Evolutionary conservation across 2,329 filamentous ascomycete genomes (phyloP).

Genomic region (Stemphylium vesicarium): DNA sequence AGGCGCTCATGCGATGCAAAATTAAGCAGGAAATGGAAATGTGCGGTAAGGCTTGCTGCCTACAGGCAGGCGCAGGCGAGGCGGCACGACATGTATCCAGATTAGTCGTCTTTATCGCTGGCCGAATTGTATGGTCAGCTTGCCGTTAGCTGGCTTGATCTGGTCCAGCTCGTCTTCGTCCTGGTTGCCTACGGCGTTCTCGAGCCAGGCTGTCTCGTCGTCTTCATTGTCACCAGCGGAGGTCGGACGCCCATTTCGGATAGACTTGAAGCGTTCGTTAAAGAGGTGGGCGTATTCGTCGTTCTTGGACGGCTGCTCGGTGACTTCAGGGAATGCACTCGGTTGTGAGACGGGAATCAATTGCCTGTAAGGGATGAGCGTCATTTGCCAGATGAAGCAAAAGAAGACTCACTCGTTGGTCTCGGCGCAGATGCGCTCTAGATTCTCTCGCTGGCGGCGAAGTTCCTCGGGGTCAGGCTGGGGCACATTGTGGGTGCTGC

Average conservation of each 20-base stretch:
- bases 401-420: slow-evolving; percentile 52
- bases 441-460: slow-evolving; percentile 54
- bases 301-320: slow-evolving; percentile 37
- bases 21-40: slow-evolving; percentile 36
- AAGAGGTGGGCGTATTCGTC: slow-evolving; percentile 52
- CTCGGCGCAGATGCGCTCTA: slow-evolving; percentile 58
- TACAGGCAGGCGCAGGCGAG: not conserved
- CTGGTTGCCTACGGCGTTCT: slow-evolving; percentile 35
- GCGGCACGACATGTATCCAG: slow-evolving; percentile 5
- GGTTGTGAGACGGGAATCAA: slow-evolving; percentile 59
- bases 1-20: slow-evolving; percentile 17
- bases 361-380: slow-evolving; percentile 50
- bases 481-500: slow-evolving; percentile 43
- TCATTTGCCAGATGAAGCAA: slow-evolving; percentile 4
- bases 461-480: slow-evolving; percentile 58
- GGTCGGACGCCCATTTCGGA: slow-evolving; percentile 29
- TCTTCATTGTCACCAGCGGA: slow-evolving; percentile 33
- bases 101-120: slow-evolving; percentile 24
- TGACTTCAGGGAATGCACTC: slow-evolving; percentile 47
- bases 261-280: slow-evolving; percentile 50
- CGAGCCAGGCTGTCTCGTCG: slow-evolving; percentile 47
- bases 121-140: slow-evolving; percentile 49
- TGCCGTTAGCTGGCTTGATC: slow-evolving; percentile 34
- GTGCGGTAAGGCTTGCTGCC: slow-evolving; percentile 18
- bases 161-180: slow-evolving; percentile 27